phyloP scores from a whole-genome alignment of 1,139 yeast species.

The Magnusiomyces suaveolens region DNA sequence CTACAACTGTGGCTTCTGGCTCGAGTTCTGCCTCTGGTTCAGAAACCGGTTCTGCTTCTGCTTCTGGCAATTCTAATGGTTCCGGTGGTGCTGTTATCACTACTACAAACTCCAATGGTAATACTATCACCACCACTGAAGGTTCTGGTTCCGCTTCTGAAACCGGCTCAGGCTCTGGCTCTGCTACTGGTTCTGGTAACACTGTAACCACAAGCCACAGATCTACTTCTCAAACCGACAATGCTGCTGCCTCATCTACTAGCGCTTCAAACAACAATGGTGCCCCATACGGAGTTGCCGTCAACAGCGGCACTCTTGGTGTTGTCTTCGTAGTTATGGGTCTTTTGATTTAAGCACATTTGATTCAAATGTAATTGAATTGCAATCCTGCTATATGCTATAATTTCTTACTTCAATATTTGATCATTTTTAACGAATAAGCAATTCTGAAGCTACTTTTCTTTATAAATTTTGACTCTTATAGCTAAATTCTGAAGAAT shows the following conservation, averaged over 20 bases:
- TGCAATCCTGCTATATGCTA: neutral
- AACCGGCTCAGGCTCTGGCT: neutral
- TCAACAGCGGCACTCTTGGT: conserved; percentile 11
- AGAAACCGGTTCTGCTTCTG: too few species aligned
- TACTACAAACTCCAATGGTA: too few species aligned
- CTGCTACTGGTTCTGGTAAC: conserved; percentile 1
- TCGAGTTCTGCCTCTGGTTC: too few species aligned
- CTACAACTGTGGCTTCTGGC: too few species aligned
- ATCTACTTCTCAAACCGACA: neutral
- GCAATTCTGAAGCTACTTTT: neutral
- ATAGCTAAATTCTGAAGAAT: neutral
- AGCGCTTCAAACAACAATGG: neutral
- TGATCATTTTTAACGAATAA: neutral
- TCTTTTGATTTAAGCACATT: conserved; percentile 4
- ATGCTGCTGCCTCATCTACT: neutral
- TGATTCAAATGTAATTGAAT: neutral
- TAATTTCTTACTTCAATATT: neutral
- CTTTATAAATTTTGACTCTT: neutral
- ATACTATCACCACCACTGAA: too few species aligned
- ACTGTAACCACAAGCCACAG: neutral
- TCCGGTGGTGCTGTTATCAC: too few species aligned
- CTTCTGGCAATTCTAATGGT: too few species aligned
- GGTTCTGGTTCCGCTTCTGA: conserved; percentile 2
- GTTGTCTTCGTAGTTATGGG: conserved; percentile 7
- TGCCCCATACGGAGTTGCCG: conserved; percentile 6